These are phyloP conservation scores for Sphaerulina vaccinii DNA, from an alignment of 2,329 filamentous ascomycete species.

Conservation along the genomic window DNA sequence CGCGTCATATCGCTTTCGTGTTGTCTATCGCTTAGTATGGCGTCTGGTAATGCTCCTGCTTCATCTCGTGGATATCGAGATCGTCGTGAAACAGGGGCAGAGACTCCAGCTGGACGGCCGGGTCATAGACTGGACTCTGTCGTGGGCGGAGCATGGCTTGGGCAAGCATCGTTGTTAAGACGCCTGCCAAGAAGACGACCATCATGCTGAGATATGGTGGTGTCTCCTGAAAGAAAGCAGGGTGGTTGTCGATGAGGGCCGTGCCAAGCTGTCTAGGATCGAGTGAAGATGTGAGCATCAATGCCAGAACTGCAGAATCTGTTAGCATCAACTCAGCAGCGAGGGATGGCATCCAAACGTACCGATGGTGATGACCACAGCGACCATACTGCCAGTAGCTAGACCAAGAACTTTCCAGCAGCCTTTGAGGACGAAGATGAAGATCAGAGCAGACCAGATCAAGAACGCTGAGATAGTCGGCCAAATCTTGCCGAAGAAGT, in stretches of 20 bases:
- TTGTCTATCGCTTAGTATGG: not conserved
- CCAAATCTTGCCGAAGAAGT: not conserved
- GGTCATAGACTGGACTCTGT: constrained; percentile 4
- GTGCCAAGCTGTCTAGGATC: not conserved
- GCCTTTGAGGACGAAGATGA: not conserved
- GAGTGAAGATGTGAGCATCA: not conserved
- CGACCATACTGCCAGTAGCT: not conserved
- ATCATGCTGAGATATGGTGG: not conserved
- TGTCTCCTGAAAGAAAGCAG: not conserved
- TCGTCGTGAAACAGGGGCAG: constrained; percentile 1
- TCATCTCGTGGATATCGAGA: constrained; percentile 6
- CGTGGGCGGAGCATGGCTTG: not conserved
- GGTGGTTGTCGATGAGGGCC: not conserved
- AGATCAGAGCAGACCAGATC: not conserved
- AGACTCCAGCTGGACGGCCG: not conserved
- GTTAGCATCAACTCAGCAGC: not conserved
- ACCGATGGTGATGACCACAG: not conserved
- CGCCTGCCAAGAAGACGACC: not conserved
- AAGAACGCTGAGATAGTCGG: not conserved
- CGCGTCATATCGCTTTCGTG: not conserved
- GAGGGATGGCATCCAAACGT: not conserved
- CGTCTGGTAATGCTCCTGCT: not conserved
- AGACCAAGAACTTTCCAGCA: not conserved
- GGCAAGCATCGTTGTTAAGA: not conserved
- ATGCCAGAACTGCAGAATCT: not conserved